Evolutionary conservation across 805 yeast genomes (phyloP).

Genomic region (Candida suzukii): DNA sequence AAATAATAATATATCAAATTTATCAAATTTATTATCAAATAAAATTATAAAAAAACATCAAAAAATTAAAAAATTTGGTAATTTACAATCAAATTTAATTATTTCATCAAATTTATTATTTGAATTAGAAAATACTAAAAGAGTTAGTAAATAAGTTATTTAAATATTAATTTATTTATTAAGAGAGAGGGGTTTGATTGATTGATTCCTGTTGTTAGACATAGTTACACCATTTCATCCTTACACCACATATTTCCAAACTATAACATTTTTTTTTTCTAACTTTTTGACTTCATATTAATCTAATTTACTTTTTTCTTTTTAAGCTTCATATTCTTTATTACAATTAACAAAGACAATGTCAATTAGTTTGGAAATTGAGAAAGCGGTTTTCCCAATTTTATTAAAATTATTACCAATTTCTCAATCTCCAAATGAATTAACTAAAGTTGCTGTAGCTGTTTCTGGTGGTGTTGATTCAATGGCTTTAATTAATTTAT

Average conservation of each 20-base stretch:
- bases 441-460: conserved; percentile 38
- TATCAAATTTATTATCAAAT: conserved; percentile 7
- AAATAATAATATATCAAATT: background rate
- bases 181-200: too few relatives aligned
- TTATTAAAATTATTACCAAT: conserved; percentile 15
- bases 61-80: conserved; percentile 18
- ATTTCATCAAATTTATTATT: conserved; percentile 20
- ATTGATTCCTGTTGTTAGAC: too few relatives aligned
- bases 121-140: background rate
- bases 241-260: too few relatives aligned
- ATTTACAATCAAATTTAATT: conserved; percentile 20
- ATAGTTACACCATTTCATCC: too few relatives aligned
- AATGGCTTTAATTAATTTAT: conserved; percentile 54
- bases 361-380: background rate
- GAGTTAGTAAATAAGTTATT: background rate
- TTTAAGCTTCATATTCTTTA: too few relatives aligned
- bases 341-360: too few relatives aligned
- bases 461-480: conserved; percentile 83
- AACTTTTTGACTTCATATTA: too few relatives aligned
- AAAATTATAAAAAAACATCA: conserved; percentile 20
- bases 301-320: too few relatives aligned
- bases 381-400: conserved; percentile 14
- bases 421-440: background rate
- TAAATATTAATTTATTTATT: too few relatives aligned
- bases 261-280: too few relatives aligned